Evolutionary conservation across 345 rosid species (phyloP), one percentile per base, ranked within the genome.

Genomic region (Raphanus raphanistrum): DNA sequence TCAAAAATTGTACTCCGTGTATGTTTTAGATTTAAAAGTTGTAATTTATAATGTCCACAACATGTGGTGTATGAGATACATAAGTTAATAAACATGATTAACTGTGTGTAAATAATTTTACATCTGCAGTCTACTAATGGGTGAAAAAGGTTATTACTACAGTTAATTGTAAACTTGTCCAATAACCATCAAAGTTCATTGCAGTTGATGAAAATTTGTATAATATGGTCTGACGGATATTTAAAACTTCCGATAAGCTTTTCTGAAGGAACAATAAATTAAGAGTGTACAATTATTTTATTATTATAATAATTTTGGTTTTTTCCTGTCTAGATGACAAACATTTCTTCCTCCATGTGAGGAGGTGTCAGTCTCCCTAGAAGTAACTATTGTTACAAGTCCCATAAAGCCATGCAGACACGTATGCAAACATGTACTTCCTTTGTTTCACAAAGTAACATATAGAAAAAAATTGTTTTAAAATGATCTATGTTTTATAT

Each of bases 331-430:
- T 27, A 68, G 71, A 74, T 50, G 79, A 79, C 79, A 79, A 73
- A 79, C 75, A 79, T 79, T 74, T 79, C 62, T 16, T 74, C 79
- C 79, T 17, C 82, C 82, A 79, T 79, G 82, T 79, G 79, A 74
- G 82, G 79, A 74, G 66, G 63, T 69, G 82, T 79, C 79, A 79
- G 75, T 68, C 61, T 62, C 66, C 57, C 63, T 63, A 74, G 38
- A 67, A 59, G 31, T 72, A 67, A 72, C 52, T 78, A 68, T 58
- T 71, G 62, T 43, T 43, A 32, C 50, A 65, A 45, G 68, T 65
- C 33, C 38, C 76, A 13, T 64, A 41, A 35, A 57, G 67, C 66
- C 33, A 72, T 45, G 61, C 55, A 62, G 73, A 73, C 74, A 73
- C 73, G 77, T 73, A 60, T 8, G 35, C 33, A 17, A 67, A 48